Percentiles rank a stretch among this genome's conserved stretches.
Conservation (phyloP, 345 rosid species). For the Erucastrum elatum region DNA sequence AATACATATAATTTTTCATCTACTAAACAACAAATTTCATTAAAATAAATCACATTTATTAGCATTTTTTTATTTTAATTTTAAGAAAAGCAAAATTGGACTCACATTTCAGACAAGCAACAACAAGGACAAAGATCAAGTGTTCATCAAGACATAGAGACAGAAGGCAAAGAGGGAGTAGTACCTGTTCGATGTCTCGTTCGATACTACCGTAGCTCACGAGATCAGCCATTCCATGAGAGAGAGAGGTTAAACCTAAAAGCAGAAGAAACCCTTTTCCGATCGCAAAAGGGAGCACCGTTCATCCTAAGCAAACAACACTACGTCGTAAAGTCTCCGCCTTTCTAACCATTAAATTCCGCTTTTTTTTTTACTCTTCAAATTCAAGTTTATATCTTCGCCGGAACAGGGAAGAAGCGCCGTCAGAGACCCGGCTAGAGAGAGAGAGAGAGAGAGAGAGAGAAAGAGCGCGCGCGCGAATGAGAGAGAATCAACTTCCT, state of each 20-base stretch:
- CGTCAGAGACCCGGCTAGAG: constrained; percentile 9
- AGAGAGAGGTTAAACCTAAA: constrained; percentile 55
- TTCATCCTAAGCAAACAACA: constrained; percentile 63
- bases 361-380: constrained; percentile 8
- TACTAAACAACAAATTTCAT: background rate
- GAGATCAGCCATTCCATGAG: constrained; percentile 99
- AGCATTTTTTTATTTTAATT: background rate
- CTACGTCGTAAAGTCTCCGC: constrained; percentile 41
- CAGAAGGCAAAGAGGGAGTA: background rate
- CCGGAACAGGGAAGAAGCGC: background rate
- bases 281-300: constrained; percentile 80
- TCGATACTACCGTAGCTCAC: constrained; percentile 82
- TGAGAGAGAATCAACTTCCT: constrained; percentile 9
- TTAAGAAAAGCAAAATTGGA: background rate
- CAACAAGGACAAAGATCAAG: constrained; percentile 1
- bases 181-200: constrained; percentile 83
- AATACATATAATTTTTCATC: background rate
- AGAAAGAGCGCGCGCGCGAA: constrained; percentile 22
- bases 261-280: constrained; percentile 58
- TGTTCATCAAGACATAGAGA: constrained; percentile 1
- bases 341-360: constrained; percentile 41
- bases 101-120: background rate
- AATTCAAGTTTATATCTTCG: background rate
- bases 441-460: constrained; percentile 12
- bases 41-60: background rate